A percentile compares a stretch with the other conserved stretches of the same genome.
Evolutionary conservation across 306 rosid genomes (phyloP).

Genomic region (cucumber (Cucumis sativus)): Cucumber_9930_V3 NC_026661.2:7947001-7947500

Average conservation of each 20-base stretch:
- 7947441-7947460: not conserved
- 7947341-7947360: not conserved
- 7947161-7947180: not conserved
- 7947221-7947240: too few species aligned
- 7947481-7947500: not conserved
- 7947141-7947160: conserved; percentile 2
- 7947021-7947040: conserved; percentile 46
- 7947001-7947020: conserved; percentile 32
- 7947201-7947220: not conserved
- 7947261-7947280: not conserved
- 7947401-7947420: not conserved
- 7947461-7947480: not conserved
- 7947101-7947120: conserved; percentile 93
- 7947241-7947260: not conserved
- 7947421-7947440: not conserved
- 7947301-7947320: not conserved
- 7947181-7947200: not conserved
- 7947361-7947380: not conserved
- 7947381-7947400: not conserved
- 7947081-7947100: conserved; percentile 86
- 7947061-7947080: conserved; percentile 78
- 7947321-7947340: not conserved
- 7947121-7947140: conserved; percentile 36
- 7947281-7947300: not conserved
- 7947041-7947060: conserved; percentile 51